Evolutionary conservation across 2,329 filamentous ascomycete species (phyloP).

Genomic region (Neoarthrinium moseri): DNA sequence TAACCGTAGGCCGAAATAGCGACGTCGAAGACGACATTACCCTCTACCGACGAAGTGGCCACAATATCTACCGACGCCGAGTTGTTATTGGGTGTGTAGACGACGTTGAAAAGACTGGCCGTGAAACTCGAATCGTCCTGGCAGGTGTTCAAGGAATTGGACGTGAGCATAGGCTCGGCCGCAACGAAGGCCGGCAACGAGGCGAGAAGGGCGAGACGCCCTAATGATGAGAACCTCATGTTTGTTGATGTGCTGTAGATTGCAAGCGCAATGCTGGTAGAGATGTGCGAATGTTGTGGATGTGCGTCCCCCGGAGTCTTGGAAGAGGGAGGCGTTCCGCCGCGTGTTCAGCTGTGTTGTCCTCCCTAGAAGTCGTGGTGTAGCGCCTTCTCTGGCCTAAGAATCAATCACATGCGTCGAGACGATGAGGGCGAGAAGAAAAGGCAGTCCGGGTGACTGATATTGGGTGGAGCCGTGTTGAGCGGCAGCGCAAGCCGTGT

Average conservation of each 20-base stretch:
- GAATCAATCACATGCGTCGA: neutral
- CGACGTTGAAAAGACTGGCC: constrained; percentile 84
- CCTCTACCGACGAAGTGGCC: constrained; percentile 78
- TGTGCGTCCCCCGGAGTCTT: constrained; percentile 1
- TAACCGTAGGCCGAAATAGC: constrained; percentile 82
- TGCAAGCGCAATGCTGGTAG: neutral
- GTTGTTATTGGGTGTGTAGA: constrained; percentile 73
- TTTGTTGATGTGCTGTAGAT: constrained; percentile 17
- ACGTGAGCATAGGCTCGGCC: constrained; percentile 69
- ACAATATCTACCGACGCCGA: constrained; percentile 73
- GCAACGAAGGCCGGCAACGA: constrained; percentile 42
- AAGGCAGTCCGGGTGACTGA: no score
- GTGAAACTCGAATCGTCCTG: constrained; percentile 83
- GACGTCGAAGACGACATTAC: constrained; percentile 77
- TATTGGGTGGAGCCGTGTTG: no score
- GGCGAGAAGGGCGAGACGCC: constrained; percentile 45
- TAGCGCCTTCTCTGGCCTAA: no score
- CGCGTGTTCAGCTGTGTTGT: constrained; percentile 1
- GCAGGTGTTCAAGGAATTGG: constrained; percentile 82
- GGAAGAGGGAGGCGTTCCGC: neutral
- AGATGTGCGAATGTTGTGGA: neutral
- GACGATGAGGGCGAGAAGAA: no score
- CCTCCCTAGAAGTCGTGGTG: no score
- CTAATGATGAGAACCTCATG: constrained; percentile 47
- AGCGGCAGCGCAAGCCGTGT: no score